Evolutionary conservation across 352 stramenopile genomes (phyloP), one percentile per base, ranked within the genome.

Genomic region (Phytophthora ohioensis): DNA sequence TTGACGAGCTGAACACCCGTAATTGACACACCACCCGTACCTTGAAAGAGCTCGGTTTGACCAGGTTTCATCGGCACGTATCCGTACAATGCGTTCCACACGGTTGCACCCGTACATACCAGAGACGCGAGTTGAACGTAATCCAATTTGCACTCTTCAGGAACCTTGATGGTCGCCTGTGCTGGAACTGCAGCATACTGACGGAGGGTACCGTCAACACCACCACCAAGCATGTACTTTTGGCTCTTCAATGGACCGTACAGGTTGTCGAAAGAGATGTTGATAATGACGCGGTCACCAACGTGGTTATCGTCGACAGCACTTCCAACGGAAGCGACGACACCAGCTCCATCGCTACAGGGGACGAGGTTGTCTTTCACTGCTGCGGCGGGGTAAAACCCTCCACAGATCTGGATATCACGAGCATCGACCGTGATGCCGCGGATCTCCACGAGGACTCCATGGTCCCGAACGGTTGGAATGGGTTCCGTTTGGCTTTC

Each of bases 11-110:
- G 67, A 3, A 69, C 55, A 15, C 62, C 58, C 27, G 64, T 73
- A 61, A 81, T 77, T 10, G 75, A 75, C 11, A 81, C 67, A 10
- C 71, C 75, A 6, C 62, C 73, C 5, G 69, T 80, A 56, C 69
- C 69, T 65, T 76, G 64, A 31, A 76, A 67, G 3, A 70, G 69
- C 31, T 70, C 57, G 11, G 27, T 54, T 27, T 76, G 69, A 1
- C 63, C 69, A 5, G 69, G 63, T 10, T 70, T 70, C 55, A 72
- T 63, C 1, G 69, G 64, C 3, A 69, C 60, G 52, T 68, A 69
- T 17, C 70, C 70, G 32, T 71, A 76, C 0, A 81, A 57, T 11
- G 70, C 62, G 41, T 81, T 79, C 70, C 70, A 81, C 1, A 66
- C 67, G 21, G 70, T 81, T 13, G 58, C 43, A 7, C 73, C 73